Conservation (phyloP, 345 rosid species). For the Lepidium didymum region DNA sequence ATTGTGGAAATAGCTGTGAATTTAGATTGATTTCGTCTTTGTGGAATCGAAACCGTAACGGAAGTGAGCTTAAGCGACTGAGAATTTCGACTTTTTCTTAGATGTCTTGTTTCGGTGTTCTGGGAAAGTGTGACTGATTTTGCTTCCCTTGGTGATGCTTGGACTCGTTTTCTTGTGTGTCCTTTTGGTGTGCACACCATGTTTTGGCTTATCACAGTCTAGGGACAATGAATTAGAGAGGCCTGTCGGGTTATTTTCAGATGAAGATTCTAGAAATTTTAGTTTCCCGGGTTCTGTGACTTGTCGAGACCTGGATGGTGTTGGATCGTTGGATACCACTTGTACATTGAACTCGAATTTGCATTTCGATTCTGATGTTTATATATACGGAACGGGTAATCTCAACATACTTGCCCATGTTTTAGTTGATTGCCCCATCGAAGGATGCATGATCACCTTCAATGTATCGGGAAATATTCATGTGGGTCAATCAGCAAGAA, state of each 20-base stretch:
- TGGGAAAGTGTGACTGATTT: conserved; percentile 4
- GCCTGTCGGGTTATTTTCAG: conserved; percentile 20
- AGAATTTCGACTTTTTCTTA: neutral
- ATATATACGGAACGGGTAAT: conserved; percentile 60
- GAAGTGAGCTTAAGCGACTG: neutral
- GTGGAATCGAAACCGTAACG: neutral
- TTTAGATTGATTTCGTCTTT: neutral
- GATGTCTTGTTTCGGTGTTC: conserved; percentile 11
- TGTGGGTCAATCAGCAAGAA: conserved; percentile 52
- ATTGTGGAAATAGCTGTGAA: neutral
- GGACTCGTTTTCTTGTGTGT: conserved; percentile 40
- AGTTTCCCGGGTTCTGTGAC: conserved; percentile 8
- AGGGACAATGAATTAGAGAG: conserved; percentile 19
- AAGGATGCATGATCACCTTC: conserved; percentile 66
- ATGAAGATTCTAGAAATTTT: conserved; percentile 23
- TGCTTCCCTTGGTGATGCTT: conserved; percentile 34
- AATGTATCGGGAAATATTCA: conserved; percentile 74
- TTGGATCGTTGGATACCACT: conserved; percentile 80
- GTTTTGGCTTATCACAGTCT: conserved; percentile 32
- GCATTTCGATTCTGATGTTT: conserved; percentile 51
- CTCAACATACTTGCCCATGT: conserved; percentile 68
- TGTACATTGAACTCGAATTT: conserved; percentile 72
- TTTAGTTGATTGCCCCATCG: conserved; percentile 51
- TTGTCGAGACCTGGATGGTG: conserved; percentile 76
- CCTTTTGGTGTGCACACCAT: conserved; percentile 36